Conservation (phyloP, 345 rosid genomes). For the Boechera stricta region DNA sequence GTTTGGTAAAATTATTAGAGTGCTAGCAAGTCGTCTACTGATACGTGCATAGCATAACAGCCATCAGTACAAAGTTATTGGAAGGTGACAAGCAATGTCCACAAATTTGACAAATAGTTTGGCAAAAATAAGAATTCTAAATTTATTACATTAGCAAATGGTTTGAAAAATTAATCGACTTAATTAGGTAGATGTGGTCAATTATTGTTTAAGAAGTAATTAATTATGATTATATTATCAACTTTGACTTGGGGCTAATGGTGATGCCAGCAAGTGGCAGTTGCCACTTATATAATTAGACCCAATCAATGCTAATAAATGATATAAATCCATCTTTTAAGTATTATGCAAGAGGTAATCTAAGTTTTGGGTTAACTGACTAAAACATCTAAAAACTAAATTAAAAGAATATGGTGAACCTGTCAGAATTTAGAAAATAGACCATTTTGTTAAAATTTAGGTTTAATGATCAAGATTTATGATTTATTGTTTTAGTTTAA, state of each 20-base stretch:
- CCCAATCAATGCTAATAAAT: constrained; percentile 7
- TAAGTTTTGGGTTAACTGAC: not conserved
- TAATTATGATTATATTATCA: not conserved
- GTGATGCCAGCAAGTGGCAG: constrained; percentile 35
- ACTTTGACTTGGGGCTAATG: constrained; percentile 20
- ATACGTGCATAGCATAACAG: not conserved
- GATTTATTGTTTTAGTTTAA: not conserved
- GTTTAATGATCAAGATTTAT: not conserved
- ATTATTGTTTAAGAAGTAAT: constrained; percentile 11
- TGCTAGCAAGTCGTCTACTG: not conserved
- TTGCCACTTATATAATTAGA: constrained; percentile 31
- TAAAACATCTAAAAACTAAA: not conserved
- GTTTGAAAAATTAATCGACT: not conserved
- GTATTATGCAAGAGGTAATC: not conserved
- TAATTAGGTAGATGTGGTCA: constrained; percentile 9
- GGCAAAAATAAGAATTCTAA: not conserved
- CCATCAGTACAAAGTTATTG: constrained; percentile 27
- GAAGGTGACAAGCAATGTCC: constrained; percentile 29
- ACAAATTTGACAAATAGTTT: constrained; percentile 29
- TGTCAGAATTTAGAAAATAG: not conserved
- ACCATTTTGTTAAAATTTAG: not conserved
- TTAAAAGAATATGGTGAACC: not conserved
- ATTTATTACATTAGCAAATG: constrained; percentile 4
- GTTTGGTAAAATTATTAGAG: not conserved
- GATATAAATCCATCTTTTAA: not conserved